These are phyloP conservation scores for Agaricus sinodeliciosus DNA, from an alignment of 768 basidiomycete species.

Conservation along the genomic window DNA sequence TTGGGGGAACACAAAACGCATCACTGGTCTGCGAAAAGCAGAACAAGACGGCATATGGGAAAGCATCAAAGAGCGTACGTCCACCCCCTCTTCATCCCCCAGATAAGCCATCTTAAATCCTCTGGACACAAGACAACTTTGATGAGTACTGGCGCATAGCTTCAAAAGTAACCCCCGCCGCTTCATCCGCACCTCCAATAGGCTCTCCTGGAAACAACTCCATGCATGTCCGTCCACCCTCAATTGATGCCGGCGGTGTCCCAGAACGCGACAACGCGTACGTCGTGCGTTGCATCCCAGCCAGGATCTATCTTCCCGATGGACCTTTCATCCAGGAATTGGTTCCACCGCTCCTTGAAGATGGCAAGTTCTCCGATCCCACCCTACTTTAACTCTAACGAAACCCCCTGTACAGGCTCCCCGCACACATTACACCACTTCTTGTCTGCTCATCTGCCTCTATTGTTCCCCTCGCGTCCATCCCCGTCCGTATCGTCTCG, in stretches of 20 bases:
- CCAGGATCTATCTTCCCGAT: constrained; percentile 84
- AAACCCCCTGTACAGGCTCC: constrained; percentile 39
- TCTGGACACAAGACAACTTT: constrained; percentile 69
- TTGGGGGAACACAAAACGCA: constrained; percentile 93
- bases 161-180: constrained; percentile 86
- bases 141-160: constrained; percentile 94
- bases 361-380: constrained; percentile 45
- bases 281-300: constrained; percentile 81
- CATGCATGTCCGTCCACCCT: constrained; percentile 56
- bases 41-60: constrained; percentile 99
- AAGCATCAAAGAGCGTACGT: constrained; percentile 88
- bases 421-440: constrained; percentile 65
- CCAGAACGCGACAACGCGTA: constrained; percentile 79
- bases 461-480: constrained; percentile 62
- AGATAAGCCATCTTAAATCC: constrained; percentile 3
- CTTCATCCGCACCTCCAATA: constrained; percentile 55
- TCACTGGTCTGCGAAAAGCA: constrained; percentile 82
- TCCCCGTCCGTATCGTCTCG: constrained; percentile 38
- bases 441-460: constrained; percentile 68
- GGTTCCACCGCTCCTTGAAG: constrained; percentile 69
- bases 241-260: constrained; percentile 49
- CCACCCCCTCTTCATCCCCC: constrained; percentile 7
- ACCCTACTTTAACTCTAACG: not conserved
- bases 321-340: constrained; percentile 90
- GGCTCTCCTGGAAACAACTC: constrained; percentile 56